Evolutionary conservation across 805 yeast species (phyloP), one percentile per base, ranked within the genome.

Genomic region (Metschnikowia lachancei): DNA sequence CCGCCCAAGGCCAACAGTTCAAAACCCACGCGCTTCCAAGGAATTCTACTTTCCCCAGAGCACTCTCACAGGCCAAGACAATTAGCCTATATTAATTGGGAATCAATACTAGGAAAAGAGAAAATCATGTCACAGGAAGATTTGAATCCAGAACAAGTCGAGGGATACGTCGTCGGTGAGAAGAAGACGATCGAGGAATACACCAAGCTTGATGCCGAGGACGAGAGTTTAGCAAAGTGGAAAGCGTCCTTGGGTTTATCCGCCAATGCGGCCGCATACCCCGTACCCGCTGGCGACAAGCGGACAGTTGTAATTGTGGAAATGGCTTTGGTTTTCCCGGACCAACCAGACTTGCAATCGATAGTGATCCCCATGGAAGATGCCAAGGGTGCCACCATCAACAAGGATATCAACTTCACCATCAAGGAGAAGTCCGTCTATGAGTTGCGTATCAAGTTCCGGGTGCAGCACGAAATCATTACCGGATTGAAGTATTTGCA

Each of bases 211-310:
- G 97, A 90, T 62, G 92, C 92, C 11, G 86, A 89, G 57, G 97
- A 90, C 63, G 96, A 88, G 66, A 85, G 95, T 14, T 74, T 90
- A 52, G 87, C 85, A 51, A 87, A 87, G 65, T 90, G 97, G 97
- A 91, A 91, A 65, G 87, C 82, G 47, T 86, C 95, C 1, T 70
- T 90, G 28, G 97, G 97, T 0, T 70, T 90, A 47, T 67, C 81
- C 41, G 75, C 81, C 9, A 82, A 81, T 49, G 62, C 68, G 14
- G 60, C 66, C 13, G 65, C 81, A 3, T 71, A 81, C 53, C 91
- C 87, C 12, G 82, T 82, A 22, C 81, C 76, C 42, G 77, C 87
- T 3, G 86, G 83, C 24, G 95, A 88, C 62, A 74, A 72, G 41
- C 77, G 97, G 47, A 78, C 79, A 54, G 95, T 90, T 18, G 95